These are phyloP conservation scores for Lolium multiflorum DNA, from an alignment of 176 grass and related monocot species.

Conservation along the genomic window DNA sequence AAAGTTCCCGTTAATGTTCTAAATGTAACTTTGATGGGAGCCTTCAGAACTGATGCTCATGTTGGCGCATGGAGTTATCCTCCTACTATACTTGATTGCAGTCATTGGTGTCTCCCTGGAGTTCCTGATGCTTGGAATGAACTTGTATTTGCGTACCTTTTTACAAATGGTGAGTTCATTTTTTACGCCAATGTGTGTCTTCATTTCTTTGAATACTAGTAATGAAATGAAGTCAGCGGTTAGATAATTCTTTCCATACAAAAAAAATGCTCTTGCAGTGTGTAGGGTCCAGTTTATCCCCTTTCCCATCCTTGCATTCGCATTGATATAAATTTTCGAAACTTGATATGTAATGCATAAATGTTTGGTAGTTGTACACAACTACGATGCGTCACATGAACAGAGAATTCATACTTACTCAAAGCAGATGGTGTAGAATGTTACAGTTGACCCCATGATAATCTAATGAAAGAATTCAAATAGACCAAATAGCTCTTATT, in stretches of 20 bases:
- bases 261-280: not conserved
- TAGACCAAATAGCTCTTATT: constrained; percentile 2
- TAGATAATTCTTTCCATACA: not conserved
- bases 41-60: constrained; percentile 86
- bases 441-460: not conserved
- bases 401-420: not conserved
- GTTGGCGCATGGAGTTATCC: constrained; percentile 91
- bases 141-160: constrained; percentile 78
- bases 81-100: constrained; percentile 88
- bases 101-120: constrained; percentile 98
- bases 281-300: not conserved
- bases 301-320: constrained; percentile 3
- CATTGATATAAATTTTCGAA: not conserved
- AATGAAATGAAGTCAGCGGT: not conserved
- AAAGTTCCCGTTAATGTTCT: constrained; percentile 64
- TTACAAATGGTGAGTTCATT: constrained; percentile 71
- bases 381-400: constrained; percentile 33
- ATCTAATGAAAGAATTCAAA: not conserved
- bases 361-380: not conserved
- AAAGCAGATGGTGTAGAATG: constrained; percentile 20
- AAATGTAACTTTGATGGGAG: constrained; percentile 91
- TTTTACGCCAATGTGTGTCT: constrained; percentile 10
- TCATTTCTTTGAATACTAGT: constrained; percentile 17
- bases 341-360: constrained; percentile 6
- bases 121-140: constrained; percentile 98